phyloP scores from a whole-genome alignment of 2,329 filamentous ascomycete species.

The Colletotrichum aenigma region DNA sequence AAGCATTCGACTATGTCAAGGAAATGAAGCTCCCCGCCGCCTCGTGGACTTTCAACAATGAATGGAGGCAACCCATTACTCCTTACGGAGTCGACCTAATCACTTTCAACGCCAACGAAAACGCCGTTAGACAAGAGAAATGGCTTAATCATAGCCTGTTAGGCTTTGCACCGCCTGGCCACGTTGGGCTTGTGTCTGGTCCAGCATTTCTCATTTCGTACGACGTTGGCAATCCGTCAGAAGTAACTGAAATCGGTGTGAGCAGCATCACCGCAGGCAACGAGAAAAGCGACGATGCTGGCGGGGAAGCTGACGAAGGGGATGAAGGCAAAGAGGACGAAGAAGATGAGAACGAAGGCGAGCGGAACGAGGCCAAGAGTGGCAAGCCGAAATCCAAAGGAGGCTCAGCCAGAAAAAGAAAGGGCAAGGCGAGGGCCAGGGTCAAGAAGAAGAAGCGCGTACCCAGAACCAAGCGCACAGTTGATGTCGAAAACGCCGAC shows the following conservation, averaged over 20 bases:
- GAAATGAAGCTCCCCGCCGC: not conserved
- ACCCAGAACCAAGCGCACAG: not conserved
- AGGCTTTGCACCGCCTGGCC: not conserved
- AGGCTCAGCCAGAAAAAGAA: not conserved
- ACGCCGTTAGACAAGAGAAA: not conserved
- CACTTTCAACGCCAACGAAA: not conserved
- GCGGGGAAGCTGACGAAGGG: accelerated
- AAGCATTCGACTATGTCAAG: not conserved
- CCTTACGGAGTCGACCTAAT: not conserved
- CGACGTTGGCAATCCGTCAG: not conserved
- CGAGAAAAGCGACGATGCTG: accelerated
- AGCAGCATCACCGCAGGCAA: not conserved
- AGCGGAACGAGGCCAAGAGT: accelerated
- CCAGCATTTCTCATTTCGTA: not conserved
- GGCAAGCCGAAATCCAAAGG: not conserved
- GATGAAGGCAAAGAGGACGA: not conserved
- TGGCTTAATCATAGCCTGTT: not conserved
- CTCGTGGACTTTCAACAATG: accelerated
- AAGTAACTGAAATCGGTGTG: accelerated
- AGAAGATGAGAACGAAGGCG: accelerated
- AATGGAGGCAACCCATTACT: accelerated
- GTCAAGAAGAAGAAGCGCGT: not conserved
- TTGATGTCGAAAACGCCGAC: accelerated
- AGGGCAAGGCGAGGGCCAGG: accelerated
- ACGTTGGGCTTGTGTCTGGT: not conserved